Evolutionary conservation across 768 basidiomycete species (phyloP).

Genomic region (Rhodotorula babjevae): DNA sequence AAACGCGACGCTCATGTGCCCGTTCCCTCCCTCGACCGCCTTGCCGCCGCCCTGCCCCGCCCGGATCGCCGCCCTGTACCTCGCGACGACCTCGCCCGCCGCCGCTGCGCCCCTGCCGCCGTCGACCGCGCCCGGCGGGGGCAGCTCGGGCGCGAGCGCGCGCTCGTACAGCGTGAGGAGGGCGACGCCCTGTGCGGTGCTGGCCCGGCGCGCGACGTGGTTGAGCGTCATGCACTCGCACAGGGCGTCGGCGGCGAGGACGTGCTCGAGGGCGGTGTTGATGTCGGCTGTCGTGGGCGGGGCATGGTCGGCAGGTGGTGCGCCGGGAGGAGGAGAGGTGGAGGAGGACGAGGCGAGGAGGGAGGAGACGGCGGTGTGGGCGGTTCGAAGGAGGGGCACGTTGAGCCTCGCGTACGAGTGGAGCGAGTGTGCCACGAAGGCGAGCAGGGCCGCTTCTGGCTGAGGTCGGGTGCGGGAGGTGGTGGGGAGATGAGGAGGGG

Average conservation of each 20-base stretch:
- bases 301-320: too few species aligned
- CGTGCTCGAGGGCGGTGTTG: conserved; percentile 47
- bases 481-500: neutral
- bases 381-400: conserved; percentile 71
- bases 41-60: conserved; percentile 48
- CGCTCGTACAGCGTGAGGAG: conserved; percentile 81
- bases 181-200: conserved; percentile 85
- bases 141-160: conserved; percentile 58
- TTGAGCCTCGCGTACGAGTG: conserved; percentile 72
- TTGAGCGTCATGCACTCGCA: conserved; percentile 86
- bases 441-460: conserved; percentile 43
- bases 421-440: conserved; percentile 68
- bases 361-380: conserved; percentile 53
- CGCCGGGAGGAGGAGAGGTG: neutral
- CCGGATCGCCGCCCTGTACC: conserved; percentile 1
- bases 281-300: neutral
- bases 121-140: conserved; percentile 55
- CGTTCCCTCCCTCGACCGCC: conserved; percentile 52
- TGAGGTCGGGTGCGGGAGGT: neutral
- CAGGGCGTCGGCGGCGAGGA: conserved; percentile 63
- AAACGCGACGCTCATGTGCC: conserved; percentile 89
- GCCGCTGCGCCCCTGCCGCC: too few species aligned
- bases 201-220: conserved; percentile 79
- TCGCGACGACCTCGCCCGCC: conserved; percentile 3
- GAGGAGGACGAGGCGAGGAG: neutral